A percentile compares a stretch with the other conserved stretches of the same genome.
Evolutionary conservation across 768 basidiomycete species (phyloP).

Genomic region (Lentinula detonsa): DNA sequence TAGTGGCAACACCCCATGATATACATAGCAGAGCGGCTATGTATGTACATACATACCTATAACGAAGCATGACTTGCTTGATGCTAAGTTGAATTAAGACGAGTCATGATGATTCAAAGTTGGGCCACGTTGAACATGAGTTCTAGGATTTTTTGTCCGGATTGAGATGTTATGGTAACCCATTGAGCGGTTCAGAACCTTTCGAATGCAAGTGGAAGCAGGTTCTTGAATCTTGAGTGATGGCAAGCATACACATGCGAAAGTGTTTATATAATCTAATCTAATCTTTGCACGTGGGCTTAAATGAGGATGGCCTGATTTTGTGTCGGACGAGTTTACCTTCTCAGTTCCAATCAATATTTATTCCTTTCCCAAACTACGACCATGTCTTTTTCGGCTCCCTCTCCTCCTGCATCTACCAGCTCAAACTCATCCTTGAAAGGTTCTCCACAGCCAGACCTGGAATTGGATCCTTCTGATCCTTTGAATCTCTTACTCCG

Average conservation of each 20-base stretch:
- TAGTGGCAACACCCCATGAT: not conserved
- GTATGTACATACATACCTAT: not conserved
- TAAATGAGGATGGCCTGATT: not conserved
- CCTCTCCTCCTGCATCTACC: conserved; percentile 4
- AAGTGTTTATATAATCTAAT: not conserved
- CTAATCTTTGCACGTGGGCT: not conserved
- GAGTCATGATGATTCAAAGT: not conserved
- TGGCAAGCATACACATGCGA: no score
- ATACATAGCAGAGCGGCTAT: not conserved
- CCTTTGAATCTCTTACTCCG: conserved; percentile 54
- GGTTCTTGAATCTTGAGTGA: no score
- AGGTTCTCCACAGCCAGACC: conserved; percentile 26
- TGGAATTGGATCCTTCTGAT: conserved; percentile 49
- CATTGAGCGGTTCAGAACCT: no score
- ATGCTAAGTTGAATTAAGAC: not conserved
- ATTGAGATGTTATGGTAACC: no score
- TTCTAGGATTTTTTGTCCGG: no score
- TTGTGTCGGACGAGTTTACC: not conserved
- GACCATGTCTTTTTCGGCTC: conserved; percentile 7
- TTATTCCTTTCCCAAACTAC: not conserved
- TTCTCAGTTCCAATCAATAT: not conserved
- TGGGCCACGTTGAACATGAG: no score
- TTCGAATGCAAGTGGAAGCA: no score
- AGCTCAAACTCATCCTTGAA: conserved; percentile 1
- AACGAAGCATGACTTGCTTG: not conserved